These are phyloP conservation scores for Cercospora brassicicola DNA, from an alignment of 2,329 filamentous ascomycete genomes.

Conservation along the genomic window DNA sequence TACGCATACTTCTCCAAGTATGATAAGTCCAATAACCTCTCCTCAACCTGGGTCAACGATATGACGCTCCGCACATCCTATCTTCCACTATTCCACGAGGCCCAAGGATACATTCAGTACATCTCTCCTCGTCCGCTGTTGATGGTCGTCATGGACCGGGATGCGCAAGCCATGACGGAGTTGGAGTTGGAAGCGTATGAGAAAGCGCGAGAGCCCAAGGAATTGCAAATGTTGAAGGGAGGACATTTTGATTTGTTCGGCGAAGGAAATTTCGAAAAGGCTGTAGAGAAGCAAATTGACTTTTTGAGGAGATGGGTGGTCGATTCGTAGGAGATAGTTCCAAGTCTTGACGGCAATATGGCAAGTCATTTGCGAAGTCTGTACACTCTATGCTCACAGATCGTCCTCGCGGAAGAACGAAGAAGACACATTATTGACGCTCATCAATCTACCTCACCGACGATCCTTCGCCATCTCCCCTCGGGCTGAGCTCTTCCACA, in stretches of 20 bases:
- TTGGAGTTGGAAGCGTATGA: not conserved
- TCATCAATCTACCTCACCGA: not conserved
- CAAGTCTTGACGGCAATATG: not conserved
- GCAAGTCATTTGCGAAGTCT: not conserved
- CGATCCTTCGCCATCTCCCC: conserved; percentile 6
- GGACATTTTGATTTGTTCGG: conserved; percentile 5
- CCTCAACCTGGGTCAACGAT: not conserved
- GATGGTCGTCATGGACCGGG: conserved; percentile 2
- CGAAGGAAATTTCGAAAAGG: not conserved
- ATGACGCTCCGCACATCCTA: not conserved
- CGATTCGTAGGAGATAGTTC: not conserved
- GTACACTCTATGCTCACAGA: not conserved
- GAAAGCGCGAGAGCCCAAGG: conserved; percentile 1
- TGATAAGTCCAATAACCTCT: not conserved
- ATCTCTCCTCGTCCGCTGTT: not conserved
- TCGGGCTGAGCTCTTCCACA: conserved; percentile 55
- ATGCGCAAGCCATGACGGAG: not conserved
- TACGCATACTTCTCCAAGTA: not conserved
- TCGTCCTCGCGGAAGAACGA: not conserved
- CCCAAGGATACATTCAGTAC: not conserved
- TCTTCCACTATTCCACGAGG: not conserved
- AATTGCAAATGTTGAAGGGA: not conserved
- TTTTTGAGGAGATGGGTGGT: not conserved
- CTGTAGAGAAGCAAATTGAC: not conserved
- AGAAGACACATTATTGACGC: not conserved